phyloP scores from a whole-genome alignment of 306 rosid species.

The Medicago truncatula region DNA sequence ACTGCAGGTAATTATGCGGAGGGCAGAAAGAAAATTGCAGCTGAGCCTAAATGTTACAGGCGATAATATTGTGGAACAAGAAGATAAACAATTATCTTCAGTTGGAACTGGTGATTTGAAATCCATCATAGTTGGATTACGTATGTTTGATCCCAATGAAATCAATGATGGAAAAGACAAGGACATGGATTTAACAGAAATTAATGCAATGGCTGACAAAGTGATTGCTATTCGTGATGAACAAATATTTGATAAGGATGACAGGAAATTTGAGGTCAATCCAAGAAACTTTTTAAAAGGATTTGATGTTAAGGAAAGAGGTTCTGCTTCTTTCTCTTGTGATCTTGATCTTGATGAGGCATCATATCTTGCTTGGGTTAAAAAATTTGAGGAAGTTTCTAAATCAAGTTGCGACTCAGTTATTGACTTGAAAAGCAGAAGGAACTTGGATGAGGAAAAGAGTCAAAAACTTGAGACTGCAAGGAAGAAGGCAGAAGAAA shows the following conservation, averaged over 20 bases:
- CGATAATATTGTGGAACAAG: constrained; percentile 58
- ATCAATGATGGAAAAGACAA: constrained; percentile 44
- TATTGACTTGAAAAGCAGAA: constrained; percentile 54
- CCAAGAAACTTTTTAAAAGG: constrained; percentile 52
- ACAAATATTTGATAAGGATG: constrained; percentile 52
- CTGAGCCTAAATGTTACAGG: constrained; percentile 83
- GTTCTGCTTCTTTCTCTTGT: constrained; percentile 46
- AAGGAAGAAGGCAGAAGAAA: constrained; percentile 79
- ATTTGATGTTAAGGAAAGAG: constrained; percentile 49
- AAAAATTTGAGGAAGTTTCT: constrained; percentile 77
- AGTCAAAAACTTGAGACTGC: constrained; percentile 67
- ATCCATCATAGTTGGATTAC: constrained; percentile 83
- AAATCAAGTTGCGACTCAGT: constrained; percentile 53
- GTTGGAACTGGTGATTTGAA: constrained; percentile 72
- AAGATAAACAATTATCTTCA: constrained; percentile 52
- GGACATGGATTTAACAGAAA: constrained; percentile 58
- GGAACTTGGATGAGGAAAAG: constrained; percentile 54
- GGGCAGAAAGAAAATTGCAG: constrained; percentile 87
- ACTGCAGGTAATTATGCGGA: constrained; percentile 82
- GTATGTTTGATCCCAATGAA: constrained; percentile 66
- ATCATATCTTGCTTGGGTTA: constrained; percentile 87
- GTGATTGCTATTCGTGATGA: constrained; percentile 63
- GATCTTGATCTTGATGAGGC: constrained; percentile 74
- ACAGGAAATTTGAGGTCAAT: constrained; percentile 75
- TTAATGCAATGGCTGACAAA: constrained; percentile 73